Base-by-base conservation (phyloP, 2,329 filamentous ascomycete species). In the Proliferodiscus dingleyae region DNA sequence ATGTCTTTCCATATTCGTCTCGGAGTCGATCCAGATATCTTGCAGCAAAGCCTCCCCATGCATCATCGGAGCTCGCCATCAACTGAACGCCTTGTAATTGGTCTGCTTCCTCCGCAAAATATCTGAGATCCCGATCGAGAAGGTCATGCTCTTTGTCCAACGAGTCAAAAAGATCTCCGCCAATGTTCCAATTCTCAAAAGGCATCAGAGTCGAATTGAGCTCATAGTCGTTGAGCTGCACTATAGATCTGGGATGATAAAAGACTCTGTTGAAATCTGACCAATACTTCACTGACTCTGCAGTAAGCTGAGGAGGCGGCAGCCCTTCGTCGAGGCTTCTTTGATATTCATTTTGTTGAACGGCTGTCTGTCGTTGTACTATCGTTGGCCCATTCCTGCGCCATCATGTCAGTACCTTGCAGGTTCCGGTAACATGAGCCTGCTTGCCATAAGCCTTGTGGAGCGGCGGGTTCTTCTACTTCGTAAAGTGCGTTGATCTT, bases 261-360 rank as follows among this genome's bases (percentile, higher is more conserved):
- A 82, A 98, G n/a, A 93, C 78, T 21, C 89, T 81, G 56, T 88
- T 94, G 67, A 89, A 97, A 66, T 98, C 93, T 24, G 89, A 95
- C 91, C 93, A 98, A 69, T 93, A 97, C 43, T 89, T 80, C n/a
- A 97, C 86, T 9, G 79, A 77, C 5, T 81, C 77, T 1, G 81
- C 73, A 1, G 76, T 84, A 16, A 95, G 74, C 42, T 72, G 69
- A 0, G 85, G 78, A 5, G 83, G 74, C 3, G 77, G 65, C 4
- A 77, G 63, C 18, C 89, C 89, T 23, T 80, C 68, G 56, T 96
- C 87, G 3, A 97, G 78, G 53, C 81, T 85, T 59, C 80, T 75
- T 61, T 94, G 89, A 64, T 95, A 97, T 37, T 80, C 72, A 61
- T 80, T 89, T 48, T 78, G 79, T 29, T 75, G 69, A 42, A 97